Evolutionary conservation across 345 rosid genomes (phyloP).

Genomic region (Ailanthus altissimus): DNA sequence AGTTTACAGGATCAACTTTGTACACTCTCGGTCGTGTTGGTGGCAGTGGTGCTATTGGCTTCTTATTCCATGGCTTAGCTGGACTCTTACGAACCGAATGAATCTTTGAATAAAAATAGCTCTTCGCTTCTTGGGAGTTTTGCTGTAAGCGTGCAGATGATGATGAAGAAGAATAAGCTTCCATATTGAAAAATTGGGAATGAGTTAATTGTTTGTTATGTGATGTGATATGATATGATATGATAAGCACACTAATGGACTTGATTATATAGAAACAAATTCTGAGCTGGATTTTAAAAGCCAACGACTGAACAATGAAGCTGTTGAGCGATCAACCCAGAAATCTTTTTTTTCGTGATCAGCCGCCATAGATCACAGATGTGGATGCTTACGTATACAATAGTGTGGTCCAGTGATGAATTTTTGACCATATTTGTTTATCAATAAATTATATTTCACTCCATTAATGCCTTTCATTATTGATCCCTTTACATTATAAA

Average conservation of each 20-base stretch:
- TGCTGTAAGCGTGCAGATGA: constrained; percentile 23
- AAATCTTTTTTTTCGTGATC: constrained; percentile 6
- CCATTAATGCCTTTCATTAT: background rate
- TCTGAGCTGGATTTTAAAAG: background rate
- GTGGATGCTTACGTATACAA: constrained; percentile 18
- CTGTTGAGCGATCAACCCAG: background rate
- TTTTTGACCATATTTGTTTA: constrained; percentile 29
- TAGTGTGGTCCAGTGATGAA: constrained; percentile 15
- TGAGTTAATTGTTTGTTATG: background rate
- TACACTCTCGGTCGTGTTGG: constrained; percentile 70
- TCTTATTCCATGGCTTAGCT: constrained; percentile 55
- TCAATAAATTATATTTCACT: background rate
- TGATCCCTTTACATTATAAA: background rate
- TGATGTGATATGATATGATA: too few species aligned
- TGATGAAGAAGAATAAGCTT: constrained; percentile 34
- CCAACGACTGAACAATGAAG: background rate
- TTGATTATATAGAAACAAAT: constrained; percentile 9
- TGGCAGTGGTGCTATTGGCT: constrained; percentile 62
- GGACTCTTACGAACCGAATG: constrained; percentile 57
- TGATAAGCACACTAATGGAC: background rate
- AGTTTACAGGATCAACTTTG: constrained; percentile 72
- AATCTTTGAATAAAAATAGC: constrained; percentile 39
- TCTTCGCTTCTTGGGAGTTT: constrained; percentile 19
- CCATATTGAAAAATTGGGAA: constrained; percentile 21
- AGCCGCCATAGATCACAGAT: constrained; percentile 27